phyloP scores from a whole-genome alignment of 352 stramenopile species.

The Phytophthora sojae region DNA sequence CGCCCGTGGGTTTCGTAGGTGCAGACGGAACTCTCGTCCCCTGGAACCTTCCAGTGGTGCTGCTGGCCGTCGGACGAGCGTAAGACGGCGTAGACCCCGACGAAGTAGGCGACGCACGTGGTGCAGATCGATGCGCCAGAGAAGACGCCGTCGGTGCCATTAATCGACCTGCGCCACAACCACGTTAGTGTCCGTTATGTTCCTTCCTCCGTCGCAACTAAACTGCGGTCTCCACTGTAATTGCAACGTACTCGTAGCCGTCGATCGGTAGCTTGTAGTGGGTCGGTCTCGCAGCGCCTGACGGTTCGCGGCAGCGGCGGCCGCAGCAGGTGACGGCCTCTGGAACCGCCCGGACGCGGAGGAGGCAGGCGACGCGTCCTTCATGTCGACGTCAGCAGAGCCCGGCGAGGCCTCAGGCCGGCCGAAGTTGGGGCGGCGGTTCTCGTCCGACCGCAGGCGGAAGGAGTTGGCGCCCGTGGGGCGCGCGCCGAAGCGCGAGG shows the following conservation, averaged over 20 bases:
- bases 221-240: not conserved
- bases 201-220: constrained; percentile 4
- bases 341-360: constrained; percentile 21
- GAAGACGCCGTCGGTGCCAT: constrained; percentile 40
- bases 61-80: constrained; percentile 38
- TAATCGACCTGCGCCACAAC: constrained; percentile 27
- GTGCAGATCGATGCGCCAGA: constrained; percentile 32
- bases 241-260: constrained; percentile 32
- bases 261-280: constrained; percentile 19
- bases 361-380: constrained; percentile 32
- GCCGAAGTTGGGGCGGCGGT: constrained; percentile 39
- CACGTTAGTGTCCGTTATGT: constrained; percentile 20
- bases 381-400: constrained; percentile 45
- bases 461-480: constrained; percentile 32
- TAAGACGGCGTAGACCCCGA: constrained; percentile 33
- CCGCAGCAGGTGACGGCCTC: constrained; percentile 9
- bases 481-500: constrained; percentile 26
- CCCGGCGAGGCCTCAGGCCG: constrained; percentile 11
- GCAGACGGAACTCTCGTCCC: constrained; percentile 32
- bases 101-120: constrained; percentile 6
- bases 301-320: constrained; percentile 12
- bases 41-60: constrained; percentile 34
- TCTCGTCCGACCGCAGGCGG: constrained; percentile 41
- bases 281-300: constrained; percentile 26
- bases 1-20: constrained; percentile 32